Percentiles rank a stretch among this genome's conserved stretches.
These are phyloP conservation scores for Kuraishia molischiana DNA, from an alignment of 805 yeast species.

Conservation along the genomic window DNA sequence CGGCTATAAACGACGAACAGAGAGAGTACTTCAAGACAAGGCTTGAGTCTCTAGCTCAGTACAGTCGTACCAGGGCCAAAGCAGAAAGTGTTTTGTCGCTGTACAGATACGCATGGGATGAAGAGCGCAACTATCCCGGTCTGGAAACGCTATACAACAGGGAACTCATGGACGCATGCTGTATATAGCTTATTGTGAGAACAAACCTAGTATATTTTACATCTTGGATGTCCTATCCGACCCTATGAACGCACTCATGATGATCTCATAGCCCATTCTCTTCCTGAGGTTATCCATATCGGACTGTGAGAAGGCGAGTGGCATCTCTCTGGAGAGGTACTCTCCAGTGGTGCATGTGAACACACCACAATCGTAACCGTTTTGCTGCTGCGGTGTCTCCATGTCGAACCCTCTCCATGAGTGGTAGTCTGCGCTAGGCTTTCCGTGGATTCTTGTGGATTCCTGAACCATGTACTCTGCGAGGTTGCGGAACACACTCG, in stretches of 20 bases:
- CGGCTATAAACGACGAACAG: not conserved
- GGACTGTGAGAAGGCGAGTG: slow-evolving; percentile 45
- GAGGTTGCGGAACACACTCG: slow-evolving; percentile 34
- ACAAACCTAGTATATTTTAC: not conserved
- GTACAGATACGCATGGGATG: not conserved
- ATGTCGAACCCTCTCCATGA: slow-evolving; percentile 14
- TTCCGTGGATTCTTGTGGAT: slow-evolving; percentile 38
- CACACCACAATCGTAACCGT: slow-evolving; percentile 94
- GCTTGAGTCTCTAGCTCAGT: not conserved
- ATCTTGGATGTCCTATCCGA: not conserved
- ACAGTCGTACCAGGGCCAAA: not conserved
- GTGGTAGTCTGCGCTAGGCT: slow-evolving; percentile 20
- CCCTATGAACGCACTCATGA: slow-evolving; percentile 5
- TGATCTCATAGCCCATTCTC: slow-evolving; percentile 56
- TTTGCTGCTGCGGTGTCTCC: slow-evolving; percentile 69
- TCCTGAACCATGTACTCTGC: slow-evolving; percentile 60
- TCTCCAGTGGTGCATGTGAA: slow-evolving; percentile 76
- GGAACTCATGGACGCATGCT: not conserved
- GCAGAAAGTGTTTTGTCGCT: not conserved
- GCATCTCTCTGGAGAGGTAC: slow-evolving; percentile 40
- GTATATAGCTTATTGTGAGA: not conserved
- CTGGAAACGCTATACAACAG: not conserved
- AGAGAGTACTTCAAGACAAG: not conserved
- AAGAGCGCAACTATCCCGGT: not conserved
- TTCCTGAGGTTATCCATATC: slow-evolving; percentile 65